Percentiles rank a stretch among this genome's conserved stretches.
phyloP scores from a whole-genome alignment of 129 eudicot genomes.

The Centella asiatica region DNA sequence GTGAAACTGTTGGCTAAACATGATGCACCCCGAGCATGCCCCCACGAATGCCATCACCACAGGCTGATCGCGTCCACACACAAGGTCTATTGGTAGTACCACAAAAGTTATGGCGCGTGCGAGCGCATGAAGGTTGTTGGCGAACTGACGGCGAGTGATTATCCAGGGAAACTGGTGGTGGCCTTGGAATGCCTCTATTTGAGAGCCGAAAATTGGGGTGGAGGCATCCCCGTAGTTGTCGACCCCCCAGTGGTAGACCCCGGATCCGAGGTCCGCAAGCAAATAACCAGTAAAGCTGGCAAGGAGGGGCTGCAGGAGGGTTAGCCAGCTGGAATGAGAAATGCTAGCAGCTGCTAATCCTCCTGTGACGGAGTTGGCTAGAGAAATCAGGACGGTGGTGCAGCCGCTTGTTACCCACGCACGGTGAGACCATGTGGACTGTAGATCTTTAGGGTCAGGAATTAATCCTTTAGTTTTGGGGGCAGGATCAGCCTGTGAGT shows the following conservation, averaged over 20 bases:
- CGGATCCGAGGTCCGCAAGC: constrained; percentile 87
- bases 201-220: constrained; percentile 70
- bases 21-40: constrained; percentile 69
- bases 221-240: constrained; percentile 73
- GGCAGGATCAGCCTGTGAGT: constrained; percentile 3
- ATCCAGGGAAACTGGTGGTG: constrained; percentile 96
- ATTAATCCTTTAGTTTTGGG: constrained; percentile 9
- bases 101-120: constrained; percentile 48
- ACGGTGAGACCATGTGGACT: constrained; percentile 83
- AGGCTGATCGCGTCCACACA: constrained; percentile 22
- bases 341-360: too few relatives aligned
- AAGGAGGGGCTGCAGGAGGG: constrained; percentile 52
- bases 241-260: constrained; percentile 94
- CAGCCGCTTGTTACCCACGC: constrained; percentile 84
- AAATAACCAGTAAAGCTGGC: constrained; percentile 68
- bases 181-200: constrained; percentile 89
- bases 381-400: constrained; percentile 54
- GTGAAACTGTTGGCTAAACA: constrained; percentile 94
- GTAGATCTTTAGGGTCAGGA: constrained; percentile 41
- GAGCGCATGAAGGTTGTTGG: constrained; percentile 74
- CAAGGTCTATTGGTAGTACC: constrained; percentile 49
- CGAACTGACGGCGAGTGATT: constrained; percentile 64
- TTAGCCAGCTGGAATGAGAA: too few relatives aligned
- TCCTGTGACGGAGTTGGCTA: constrained; percentile 39
- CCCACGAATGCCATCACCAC: constrained; percentile 48